Conservation (phyloP, 306 rosid species). For the Cicer yamashitae region DNA sequence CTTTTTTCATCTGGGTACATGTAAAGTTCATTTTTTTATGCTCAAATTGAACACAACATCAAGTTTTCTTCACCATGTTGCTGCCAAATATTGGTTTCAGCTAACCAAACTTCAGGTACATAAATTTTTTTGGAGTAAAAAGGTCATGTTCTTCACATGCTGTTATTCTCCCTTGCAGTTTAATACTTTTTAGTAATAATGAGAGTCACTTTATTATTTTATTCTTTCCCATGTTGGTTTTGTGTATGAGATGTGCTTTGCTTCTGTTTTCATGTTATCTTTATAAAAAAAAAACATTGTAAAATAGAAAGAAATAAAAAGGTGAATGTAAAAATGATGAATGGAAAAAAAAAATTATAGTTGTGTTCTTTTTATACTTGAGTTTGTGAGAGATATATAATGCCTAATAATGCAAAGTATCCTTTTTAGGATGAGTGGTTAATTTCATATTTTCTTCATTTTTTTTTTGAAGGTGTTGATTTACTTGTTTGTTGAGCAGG, state of each 20-base stretch:
- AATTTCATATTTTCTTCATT: constrained; percentile 18
- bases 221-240: constrained; percentile 31
- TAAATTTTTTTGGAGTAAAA: neutral
- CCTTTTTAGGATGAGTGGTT: constrained; percentile 27
- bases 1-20: constrained; percentile 2
- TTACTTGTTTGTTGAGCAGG: constrained; percentile 49
- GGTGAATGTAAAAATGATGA: neutral
- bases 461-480: constrained; percentile 20
- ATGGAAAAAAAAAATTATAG: neutral
- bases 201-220: constrained; percentile 23
- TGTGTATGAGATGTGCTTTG: constrained; percentile 36
- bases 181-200: constrained; percentile 28
- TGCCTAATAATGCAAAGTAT: constrained; percentile 14
- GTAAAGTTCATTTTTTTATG: constrained; percentile 3
- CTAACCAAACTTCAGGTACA: constrained; percentile 6
- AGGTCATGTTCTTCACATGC: constrained; percentile 12
- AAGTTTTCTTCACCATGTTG: neutral
- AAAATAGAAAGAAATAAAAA: neutral
- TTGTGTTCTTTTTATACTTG: neutral
- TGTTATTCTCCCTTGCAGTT: constrained; percentile 11
- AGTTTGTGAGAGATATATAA: neutral
- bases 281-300: neutral
- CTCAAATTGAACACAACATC: neutral
- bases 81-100: neutral
- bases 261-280: constrained; percentile 12